phyloP scores from a whole-genome alignment of 495 filamentous ascomycete genomes.

The Podospora anserina region DNA sequence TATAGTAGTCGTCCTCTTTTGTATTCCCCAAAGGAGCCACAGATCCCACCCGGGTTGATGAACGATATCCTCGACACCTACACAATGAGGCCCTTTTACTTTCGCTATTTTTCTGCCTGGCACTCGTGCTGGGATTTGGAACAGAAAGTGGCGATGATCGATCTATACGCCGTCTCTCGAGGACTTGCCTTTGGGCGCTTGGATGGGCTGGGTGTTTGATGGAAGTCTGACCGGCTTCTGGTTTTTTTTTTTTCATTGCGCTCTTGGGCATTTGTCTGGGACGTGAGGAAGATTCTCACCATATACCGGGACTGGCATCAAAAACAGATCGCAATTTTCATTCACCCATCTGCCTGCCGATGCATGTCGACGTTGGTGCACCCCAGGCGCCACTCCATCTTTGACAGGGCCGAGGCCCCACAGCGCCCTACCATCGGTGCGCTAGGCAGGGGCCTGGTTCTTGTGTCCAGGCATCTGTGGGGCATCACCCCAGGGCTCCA shows the following conservation, averaged over 20 bases:
- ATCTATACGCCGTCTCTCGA: conserved; percentile 54
- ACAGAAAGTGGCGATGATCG: conserved; percentile 64
- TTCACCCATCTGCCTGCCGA: background rate
- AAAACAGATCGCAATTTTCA: background rate
- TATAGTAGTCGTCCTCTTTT: conserved; percentile 80
- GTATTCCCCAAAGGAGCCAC: conserved; percentile 69
- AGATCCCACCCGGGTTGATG: conserved; percentile 63
- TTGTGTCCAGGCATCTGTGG: background rate
- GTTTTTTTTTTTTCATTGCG: conserved; percentile 43
- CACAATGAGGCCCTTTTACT: conserved; percentile 52
- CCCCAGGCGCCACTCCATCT: no score
- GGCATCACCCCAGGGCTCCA: background rate
- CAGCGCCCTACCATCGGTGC: no score
- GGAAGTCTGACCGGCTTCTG: conserved; percentile 60
- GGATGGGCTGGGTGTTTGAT: conserved; percentile 55
- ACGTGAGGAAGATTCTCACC: conserved; percentile 40
- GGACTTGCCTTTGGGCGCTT: conserved; percentile 52
- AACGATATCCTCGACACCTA: conserved; percentile 56
- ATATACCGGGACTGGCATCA: background rate
- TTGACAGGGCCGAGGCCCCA: no score
- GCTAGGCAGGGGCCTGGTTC: background rate
- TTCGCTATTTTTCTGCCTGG: conserved; percentile 43
- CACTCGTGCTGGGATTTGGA: conserved; percentile 46
- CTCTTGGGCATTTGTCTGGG: conserved; percentile 31
- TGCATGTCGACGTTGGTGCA: background rate